Percentiles rank a stretch among this genome's conserved stretches.
Conservation (phyloP, 2,329 filamentous ascomycete species). For the Fusarium denticulatum region DNA sequence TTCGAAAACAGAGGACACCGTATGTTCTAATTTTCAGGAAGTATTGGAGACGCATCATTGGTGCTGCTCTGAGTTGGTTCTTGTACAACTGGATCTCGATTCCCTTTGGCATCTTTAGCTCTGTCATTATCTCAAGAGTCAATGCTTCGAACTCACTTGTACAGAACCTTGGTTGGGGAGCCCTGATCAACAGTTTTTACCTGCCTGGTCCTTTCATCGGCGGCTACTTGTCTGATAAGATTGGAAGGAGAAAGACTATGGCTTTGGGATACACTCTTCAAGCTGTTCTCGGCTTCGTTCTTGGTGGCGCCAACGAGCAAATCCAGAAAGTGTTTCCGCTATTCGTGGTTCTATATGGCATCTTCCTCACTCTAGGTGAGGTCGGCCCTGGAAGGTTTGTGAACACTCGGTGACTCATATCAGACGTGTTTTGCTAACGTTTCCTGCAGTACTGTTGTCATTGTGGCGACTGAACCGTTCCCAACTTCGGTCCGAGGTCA, state of each 20-base stretch:
- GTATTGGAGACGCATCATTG: neutral
- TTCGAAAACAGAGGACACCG: neutral
- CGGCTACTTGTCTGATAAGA: neutral
- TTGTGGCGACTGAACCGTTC: conserved; percentile 4
- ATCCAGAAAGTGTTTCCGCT: neutral
- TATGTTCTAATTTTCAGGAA: conserved; percentile 1
- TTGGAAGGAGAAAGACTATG: neutral
- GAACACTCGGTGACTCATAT: rapidly evolving
- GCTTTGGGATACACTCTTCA: neutral
- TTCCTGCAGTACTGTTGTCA: neutral
- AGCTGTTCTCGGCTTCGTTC: neutral
- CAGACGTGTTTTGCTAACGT: neutral
- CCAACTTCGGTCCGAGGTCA: conserved; percentile 4
- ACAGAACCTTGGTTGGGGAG: conserved; percentile 5
- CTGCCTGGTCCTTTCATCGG: neutral
- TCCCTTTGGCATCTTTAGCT: conserved; percentile 8
- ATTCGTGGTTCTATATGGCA: neutral
- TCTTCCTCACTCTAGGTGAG: neutral
- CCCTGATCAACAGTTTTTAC: conserved; percentile 1
- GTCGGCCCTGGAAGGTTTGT: conserved; percentile 1
- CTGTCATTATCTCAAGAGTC: neutral
- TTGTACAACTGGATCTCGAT: conserved; percentile 8
- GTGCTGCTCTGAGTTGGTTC: conserved; percentile 2
- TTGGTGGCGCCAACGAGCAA: neutral
- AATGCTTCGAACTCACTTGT: conserved; percentile 2